Base-by-base conservation (phyloP, 2,329 filamentous ascomycete genomes). In the Lecanicillium sp. region DNA sequence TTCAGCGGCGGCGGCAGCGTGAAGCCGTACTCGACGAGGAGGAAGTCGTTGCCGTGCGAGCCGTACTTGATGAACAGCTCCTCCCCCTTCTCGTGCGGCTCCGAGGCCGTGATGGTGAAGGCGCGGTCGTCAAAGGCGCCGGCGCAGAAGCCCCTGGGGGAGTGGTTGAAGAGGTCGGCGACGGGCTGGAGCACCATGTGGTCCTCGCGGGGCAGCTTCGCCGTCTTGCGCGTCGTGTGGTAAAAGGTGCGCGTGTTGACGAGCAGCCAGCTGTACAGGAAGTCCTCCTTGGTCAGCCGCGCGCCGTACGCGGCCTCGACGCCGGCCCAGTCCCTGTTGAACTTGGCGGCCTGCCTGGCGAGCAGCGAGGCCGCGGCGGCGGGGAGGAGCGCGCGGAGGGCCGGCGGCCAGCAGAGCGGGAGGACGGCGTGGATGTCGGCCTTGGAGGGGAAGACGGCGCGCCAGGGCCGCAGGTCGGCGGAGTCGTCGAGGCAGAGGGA, bases 61-160 rank as follows among this genome's bases (percentile, higher is more conserved):
- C 86, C 86, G 59, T 90, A 90, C 42, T 74, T 78, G 43, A 87
- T 79, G 51, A 77, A 77, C 2, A 89, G 67, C 64, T 90, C 85
- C 21, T 84, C 77, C 10, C 80, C 81, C 2, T 62, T 55, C 3
- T 60, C 61, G 57, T 84, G 82, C 0, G 67, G 59, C 2, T 67
- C 62, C 39, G 72, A 66, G 2, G 79, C 73, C 15, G 65, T 71
- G 39, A 87, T 71, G 20, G 68, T 71, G 65, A 81, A 87, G 5
- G 73, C 73, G 1, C 65, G 61, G 1, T 63, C 52, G 38, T 73
- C 68, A 56, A 77, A 78, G n/a, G 68, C 59, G 1, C 81, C 78
- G 12, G 69, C 63, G 62, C 79, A 83, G 62, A 79, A 83, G 23
- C 73, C 72, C 9, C 55, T 55, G 32, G 73, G 65, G 5, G 67